Conservation (phyloP, 495 filamentous ascomycete species). For the Aspergillus asperescens region DNA sequence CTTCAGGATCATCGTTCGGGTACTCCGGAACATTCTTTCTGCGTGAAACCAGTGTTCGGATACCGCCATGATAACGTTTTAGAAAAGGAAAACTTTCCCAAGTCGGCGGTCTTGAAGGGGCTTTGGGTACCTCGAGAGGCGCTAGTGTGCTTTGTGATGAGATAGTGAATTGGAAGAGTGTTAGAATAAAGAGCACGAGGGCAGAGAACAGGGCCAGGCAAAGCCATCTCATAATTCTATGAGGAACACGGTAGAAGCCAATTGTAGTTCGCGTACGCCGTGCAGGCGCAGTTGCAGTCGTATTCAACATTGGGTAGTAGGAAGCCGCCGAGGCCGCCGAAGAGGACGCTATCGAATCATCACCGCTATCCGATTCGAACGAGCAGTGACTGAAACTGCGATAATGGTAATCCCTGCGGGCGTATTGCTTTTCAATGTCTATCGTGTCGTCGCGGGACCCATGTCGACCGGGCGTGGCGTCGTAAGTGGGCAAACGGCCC, state of each 20-base stretch:
- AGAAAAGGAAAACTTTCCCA: slow-evolving; percentile 84
- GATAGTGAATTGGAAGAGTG: slow-evolving; percentile 61
- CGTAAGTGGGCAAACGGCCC: slow-evolving; percentile 32
- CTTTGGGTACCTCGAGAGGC: slow-evolving; percentile 49
- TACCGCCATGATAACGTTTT: slow-evolving; percentile 77
- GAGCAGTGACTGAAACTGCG: slow-evolving; percentile 25
- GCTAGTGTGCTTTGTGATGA: slow-evolving; percentile 57
- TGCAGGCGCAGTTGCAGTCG: slow-evolving; percentile 28
- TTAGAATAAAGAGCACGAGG: slow-evolving; percentile 66
- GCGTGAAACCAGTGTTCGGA: slow-evolving; percentile 59
- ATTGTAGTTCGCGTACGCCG: slow-evolving; percentile 34
- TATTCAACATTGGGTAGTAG: slow-evolving; percentile 51
- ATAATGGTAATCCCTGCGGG: slow-evolving; percentile 20
- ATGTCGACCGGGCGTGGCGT: slow-evolving; percentile 23
- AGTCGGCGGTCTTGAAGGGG: slow-evolving; percentile 53
- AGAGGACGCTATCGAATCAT: slow-evolving; percentile 24
- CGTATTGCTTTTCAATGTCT: slow-evolving; percentile 38
- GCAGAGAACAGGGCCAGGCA: slow-evolving; percentile 62
- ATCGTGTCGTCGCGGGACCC: slow-evolving; percentile 17
- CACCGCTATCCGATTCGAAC: slow-evolving; percentile 26
- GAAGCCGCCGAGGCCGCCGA: slow-evolving; percentile 41
- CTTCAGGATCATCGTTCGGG: slow-evolving; percentile 46
- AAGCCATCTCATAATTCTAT: slow-evolving; percentile 64
- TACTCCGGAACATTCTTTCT: slow-evolving; percentile 68
- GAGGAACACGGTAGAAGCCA: slow-evolving; percentile 53